Conservation (phyloP, 345 rosid genomes). For the Eucalyptus lansdowneana region DNA sequence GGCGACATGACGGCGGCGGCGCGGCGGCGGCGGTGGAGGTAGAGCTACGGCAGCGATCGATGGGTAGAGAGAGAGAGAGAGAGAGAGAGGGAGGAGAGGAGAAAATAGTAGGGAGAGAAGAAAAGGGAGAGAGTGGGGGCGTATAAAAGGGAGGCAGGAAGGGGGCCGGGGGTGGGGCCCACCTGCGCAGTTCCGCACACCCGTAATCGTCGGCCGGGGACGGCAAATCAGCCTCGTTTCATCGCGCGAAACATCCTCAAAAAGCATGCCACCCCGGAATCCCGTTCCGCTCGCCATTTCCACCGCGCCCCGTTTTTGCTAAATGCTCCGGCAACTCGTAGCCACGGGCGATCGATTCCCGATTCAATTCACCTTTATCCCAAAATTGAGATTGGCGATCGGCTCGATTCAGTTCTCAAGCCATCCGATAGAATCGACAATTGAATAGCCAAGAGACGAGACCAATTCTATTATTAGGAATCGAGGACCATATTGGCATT, state of each 20-base stretch:
- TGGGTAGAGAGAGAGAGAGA: background rate
- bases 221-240: slow-evolving; percentile 9
- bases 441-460: background rate
- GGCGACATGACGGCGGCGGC: background rate
- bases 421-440: rapidly evolving
- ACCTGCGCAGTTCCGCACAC: slow-evolving; percentile 13
- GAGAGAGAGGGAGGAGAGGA: background rate
- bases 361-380: rapidly evolving
- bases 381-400: rapidly evolving
- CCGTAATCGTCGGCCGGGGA: slow-evolving; percentile 59
- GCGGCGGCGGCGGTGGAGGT: slow-evolving; percentile 24
- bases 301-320: background rate
- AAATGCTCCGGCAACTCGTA: background rate
- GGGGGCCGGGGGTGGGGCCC: slow-evolving; percentile 14
- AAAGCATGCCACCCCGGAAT: background rate
- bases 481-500: rapidly evolving
- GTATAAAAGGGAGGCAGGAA: background rate
- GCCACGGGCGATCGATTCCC: background rate
- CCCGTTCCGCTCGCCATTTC: background rate
- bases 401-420: background rate
- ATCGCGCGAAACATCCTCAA: background rate
- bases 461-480: background rate
- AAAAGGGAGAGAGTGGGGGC: background rate
- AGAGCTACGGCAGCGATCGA: background rate
- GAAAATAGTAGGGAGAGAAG: background rate